Base-by-base conservation (phyloP, 2,329 filamentous ascomycete species). In the Bipolaris gigantea region DNA sequence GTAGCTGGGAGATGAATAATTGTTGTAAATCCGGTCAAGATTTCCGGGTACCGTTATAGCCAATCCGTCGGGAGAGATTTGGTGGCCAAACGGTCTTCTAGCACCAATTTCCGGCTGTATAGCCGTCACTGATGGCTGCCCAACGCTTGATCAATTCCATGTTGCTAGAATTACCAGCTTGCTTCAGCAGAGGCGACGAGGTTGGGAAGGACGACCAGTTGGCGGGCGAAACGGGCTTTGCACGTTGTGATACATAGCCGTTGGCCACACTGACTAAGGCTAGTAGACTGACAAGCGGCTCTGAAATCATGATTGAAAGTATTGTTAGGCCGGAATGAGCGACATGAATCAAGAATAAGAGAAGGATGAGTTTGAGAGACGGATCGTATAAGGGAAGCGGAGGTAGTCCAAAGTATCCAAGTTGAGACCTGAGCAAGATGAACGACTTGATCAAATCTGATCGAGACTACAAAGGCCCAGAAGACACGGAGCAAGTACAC, bases 51-150 rank as follows among this genome's bases (percentile, higher is more conserved):
- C 30, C 43, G 0, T 43, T 0, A 53, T 33, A 38, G 44, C 36
- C 4, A 53, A 38, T 3, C 49, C 32, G 9, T 48, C 30, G 4
- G 36, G n/a, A 7, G 44, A 32, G 16, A 53, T 30, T 0, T 16
- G 48, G 21, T 49, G 50, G 15, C 44, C 44, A 1, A 53, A 30
- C 4, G 39, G 23, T 7, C 50, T 34, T n/a, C 50, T 44, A 4
- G 50, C 50, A 32, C 50, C 38, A 11, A 53, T 53, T 6, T n/a
- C 38, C 44, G 0, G 44, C 44, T 2, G 50, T 53, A 5, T 48
- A 53, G 32, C 44, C 49, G 23, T 53, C 50, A 4, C 50, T 44
- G 1, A 53, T 53, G 18, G 50, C 50, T 16, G 1, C 7, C 25
- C 7, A 25, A 2, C 25, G 25, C 6, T 25, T 25, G 25, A 25